Evolutionary conservation across 345 rosid species (phyloP).

Genomic region (Brassica napus): Da-Ae NC_063436.1:16922001-16922500

Average conservation of each 20-base stretch:
- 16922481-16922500: constrained; percentile 18
- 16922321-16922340: not conserved
- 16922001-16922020: constrained; percentile 17
- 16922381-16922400: constrained; percentile 89
- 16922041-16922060: not conserved
- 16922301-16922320: not conserved
- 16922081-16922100: constrained; percentile 37
- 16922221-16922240: constrained; percentile 23
- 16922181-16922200: constrained; percentile 68
- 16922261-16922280: constrained; percentile 32
- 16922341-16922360: constrained; percentile 48
- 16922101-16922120: constrained; percentile 31
- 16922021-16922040: constrained; percentile 9
- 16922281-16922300: constrained; percentile 8
- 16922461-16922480: constrained; percentile 28
- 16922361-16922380: constrained; percentile 92
- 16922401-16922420: constrained; percentile 93
- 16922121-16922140: constrained; percentile 70
- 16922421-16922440: constrained; percentile 48
- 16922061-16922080: constrained; percentile 71
- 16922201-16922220: constrained; percentile 62
- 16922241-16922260: constrained; percentile 31
- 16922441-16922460: constrained; percentile 24
- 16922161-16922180: constrained; percentile 74
- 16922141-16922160: constrained; percentile 77